These are phyloP conservation scores for Glonium stellatum DNA, from an alignment of 495 filamentous ascomycete genomes.

Conservation along the genomic window DNA sequence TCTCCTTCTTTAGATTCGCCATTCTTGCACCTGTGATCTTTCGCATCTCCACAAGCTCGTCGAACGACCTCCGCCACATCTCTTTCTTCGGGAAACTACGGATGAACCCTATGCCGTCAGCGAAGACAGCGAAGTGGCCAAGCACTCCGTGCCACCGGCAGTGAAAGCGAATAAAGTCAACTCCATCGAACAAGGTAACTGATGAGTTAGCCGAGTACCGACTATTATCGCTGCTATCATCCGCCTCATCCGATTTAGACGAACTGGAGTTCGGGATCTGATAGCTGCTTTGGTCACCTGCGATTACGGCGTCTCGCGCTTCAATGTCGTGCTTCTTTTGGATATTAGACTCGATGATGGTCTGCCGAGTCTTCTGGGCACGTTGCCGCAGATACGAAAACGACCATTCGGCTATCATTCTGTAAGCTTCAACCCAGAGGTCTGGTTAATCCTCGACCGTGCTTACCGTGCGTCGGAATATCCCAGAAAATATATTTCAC, in stretches of 20 bases:
- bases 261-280: background rate
- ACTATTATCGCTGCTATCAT: constrained; percentile 20
- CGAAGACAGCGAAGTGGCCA: constrained; percentile 30
- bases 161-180: constrained; percentile 26
- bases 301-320: constrained; percentile 7
- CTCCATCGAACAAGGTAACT: background rate
- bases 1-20: constrained; percentile 20
- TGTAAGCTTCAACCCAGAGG: background rate
- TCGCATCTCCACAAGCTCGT: constrained; percentile 34
- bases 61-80: constrained; percentile 30
- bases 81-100: constrained; percentile 20
- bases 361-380: constrained; percentile 30
- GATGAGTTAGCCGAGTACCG: background rate
- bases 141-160: constrained; percentile 19
- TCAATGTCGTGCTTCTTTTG: constrained; percentile 16
- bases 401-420: constrained; percentile 31
- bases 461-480: constrained; percentile 29
- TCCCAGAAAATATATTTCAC: constrained; percentile 29
- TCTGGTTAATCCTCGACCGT: constrained; percentile 3
- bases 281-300: constrained; percentile 1
- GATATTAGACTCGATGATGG: constrained; percentile 26
- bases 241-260: background rate
- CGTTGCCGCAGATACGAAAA: constrained; percentile 37
- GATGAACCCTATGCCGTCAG: constrained; percentile 31
- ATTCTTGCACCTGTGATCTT: constrained; percentile 23